These are phyloP conservation scores for Penicillium canescens DNA, from an alignment of 495 filamentous ascomycete genomes.

Conservation along the genomic window DNA sequence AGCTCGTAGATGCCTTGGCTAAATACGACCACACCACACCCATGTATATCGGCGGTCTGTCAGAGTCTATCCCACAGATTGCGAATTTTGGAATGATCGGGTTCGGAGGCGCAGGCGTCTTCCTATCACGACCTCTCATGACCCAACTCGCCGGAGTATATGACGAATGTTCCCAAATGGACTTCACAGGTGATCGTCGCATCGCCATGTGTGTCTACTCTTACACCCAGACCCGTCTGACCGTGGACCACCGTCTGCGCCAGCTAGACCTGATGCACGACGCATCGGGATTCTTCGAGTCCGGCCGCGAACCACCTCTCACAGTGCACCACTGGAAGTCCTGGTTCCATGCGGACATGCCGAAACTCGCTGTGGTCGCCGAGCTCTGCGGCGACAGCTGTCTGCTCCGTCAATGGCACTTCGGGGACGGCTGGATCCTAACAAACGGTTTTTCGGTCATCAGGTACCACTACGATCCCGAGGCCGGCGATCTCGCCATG, in stretches of 20 bases:
- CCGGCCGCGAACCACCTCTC: conserved; percentile 47
- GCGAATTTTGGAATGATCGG: conserved; percentile 52
- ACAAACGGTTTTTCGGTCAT: conserved; percentile 58
- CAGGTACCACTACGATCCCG: conserved; percentile 44
- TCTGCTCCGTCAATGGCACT: conserved; percentile 57
- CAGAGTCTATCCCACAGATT: conserved; percentile 53
- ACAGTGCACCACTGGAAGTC: conserved; percentile 62
- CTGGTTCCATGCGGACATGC: conserved; percentile 55
- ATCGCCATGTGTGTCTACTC: conserved; percentile 55
- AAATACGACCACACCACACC: conserved; percentile 46
- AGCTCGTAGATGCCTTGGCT: conserved; percentile 45
- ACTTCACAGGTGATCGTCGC: conserved; percentile 45
- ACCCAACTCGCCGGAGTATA: conserved; percentile 35
- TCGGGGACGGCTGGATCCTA: conserved; percentile 56
- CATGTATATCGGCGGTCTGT: conserved; percentile 57
- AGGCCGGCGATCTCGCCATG: conserved; percentile 34
- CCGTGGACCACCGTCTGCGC: conserved; percentile 52
- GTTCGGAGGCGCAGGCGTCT: conserved; percentile 62
- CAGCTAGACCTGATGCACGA: conserved; percentile 54
- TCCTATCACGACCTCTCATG: conserved; percentile 54
- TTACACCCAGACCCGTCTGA: conserved; percentile 49
- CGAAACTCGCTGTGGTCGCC: conserved; percentile 47
- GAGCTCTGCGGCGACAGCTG: conserved; percentile 57
- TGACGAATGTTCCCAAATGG: conserved; percentile 39
- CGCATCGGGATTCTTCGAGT: conserved; percentile 57